These are phyloP conservation scores for Neocatenulostroma microsporum DNA, from an alignment of 2,329 filamentous ascomycete species.

Conservation along the genomic window DNA sequence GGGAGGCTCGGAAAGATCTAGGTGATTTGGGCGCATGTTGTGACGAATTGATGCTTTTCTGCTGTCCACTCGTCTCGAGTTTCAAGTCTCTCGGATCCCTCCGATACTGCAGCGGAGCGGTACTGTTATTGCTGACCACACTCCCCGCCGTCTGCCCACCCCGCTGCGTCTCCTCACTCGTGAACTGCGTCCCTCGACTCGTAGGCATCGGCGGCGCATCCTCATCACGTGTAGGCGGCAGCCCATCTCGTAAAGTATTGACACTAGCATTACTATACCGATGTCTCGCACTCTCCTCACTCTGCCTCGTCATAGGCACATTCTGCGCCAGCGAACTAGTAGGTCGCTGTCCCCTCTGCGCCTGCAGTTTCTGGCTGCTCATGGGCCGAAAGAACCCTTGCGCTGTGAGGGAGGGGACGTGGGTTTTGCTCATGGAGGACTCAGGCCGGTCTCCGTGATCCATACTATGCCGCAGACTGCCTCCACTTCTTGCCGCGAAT, in stretches of 20 bases:
- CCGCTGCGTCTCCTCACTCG: constrained; percentile 40
- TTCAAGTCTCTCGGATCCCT: background rate
- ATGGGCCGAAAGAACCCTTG: constrained; percentile 93
- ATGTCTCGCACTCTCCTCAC: constrained; percentile 33
- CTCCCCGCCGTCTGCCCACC: constrained; percentile 28
- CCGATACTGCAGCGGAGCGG: constrained; percentile 59
- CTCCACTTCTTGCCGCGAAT: constrained; percentile 9
- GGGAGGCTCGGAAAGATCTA: constrained; percentile 20
- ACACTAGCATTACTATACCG: constrained; percentile 55
- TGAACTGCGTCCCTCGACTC: constrained; percentile 71
- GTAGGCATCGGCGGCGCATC: constrained; percentile 48
- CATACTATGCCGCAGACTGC: constrained; percentile 1
- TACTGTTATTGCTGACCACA: constrained; percentile 66
- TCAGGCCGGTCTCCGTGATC: too few species aligned
- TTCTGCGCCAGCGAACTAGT: constrained; percentile 19
- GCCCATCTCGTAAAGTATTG: constrained; percentile 32
- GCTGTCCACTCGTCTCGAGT: constrained; percentile 4
- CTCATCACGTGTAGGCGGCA: constrained; percentile 33
- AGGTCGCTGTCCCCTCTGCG: constrained; percentile 63
- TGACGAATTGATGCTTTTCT: constrained; percentile 1
- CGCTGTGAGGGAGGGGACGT: constrained; percentile 81
- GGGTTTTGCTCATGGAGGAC: constrained; percentile 64
- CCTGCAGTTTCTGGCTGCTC: constrained; percentile 91
- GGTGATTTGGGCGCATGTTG: constrained; percentile 22
- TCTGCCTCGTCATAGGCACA: constrained; percentile 14